Evolutionary conservation across 2,329 filamentous ascomycete genomes (phyloP).

Genomic region (Hypoxylon sp.): DNA sequence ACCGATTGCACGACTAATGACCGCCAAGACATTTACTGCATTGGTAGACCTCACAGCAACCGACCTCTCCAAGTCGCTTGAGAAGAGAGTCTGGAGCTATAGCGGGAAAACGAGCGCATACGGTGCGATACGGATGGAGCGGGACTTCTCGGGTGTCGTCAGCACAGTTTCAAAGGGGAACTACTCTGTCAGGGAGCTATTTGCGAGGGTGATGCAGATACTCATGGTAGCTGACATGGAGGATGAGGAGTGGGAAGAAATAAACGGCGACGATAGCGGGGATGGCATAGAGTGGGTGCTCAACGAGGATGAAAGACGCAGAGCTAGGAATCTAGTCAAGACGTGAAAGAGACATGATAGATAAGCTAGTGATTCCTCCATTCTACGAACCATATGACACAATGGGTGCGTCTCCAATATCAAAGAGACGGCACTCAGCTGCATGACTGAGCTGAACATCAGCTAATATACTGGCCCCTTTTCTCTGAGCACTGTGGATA

Average conservation of each 20-base stretch:
- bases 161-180: constrained; percentile 64
- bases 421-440: too few species aligned
- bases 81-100: constrained; percentile 86
- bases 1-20: constrained; percentile 86
- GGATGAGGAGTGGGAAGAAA: constrained; percentile 80
- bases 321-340: constrained; percentile 67
- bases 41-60: constrained; percentile 77
- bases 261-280: constrained; percentile 56
- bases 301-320: constrained; percentile 67
- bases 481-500: too few species aligned
- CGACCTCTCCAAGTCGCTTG: constrained; percentile 79
- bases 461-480: too few species aligned
- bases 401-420: too few species aligned
- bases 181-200: constrained; percentile 73
- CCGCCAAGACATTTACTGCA: constrained; percentile 75
- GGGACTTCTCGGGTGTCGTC: constrained; percentile 75
- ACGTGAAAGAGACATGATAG: constrained; percentile 38
- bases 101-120: constrained; percentile 80
- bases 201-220: constrained; percentile 73
- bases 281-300: constrained; percentile 69
- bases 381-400: too few species aligned
- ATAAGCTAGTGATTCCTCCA: too few species aligned
- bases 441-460: too few species aligned
- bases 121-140: constrained; percentile 73
- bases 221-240: constrained; percentile 81